These are phyloP conservation scores for Aspergillus alliaceus DNA, from an alignment of 2,329 filamentous ascomycete species.

Conservation along the genomic window DNA sequence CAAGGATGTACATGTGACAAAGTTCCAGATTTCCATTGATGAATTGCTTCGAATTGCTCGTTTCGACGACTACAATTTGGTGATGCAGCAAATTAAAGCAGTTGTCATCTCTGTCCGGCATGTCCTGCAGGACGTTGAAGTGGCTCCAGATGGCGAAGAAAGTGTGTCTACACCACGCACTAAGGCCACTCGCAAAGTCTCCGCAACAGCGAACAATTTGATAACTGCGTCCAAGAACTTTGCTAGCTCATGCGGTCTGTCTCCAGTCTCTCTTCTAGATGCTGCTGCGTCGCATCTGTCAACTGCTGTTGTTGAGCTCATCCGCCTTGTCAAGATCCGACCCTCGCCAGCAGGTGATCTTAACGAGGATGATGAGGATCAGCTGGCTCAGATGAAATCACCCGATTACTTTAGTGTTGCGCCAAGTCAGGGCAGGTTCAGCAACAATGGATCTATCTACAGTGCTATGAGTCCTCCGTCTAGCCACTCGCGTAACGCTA, in stretches of 20 bases:
- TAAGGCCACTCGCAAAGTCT: conserved; percentile 78
- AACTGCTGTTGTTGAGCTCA: conserved; percentile 78
- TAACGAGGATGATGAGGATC: conserved; percentile 71
- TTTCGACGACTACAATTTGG: conserved; percentile 67
- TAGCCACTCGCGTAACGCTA: conserved; percentile 33
- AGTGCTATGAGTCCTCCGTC: conserved; percentile 70
- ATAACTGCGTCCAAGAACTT: conserved; percentile 96
- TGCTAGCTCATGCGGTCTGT: conserved; percentile 75
- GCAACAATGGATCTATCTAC: conserved; percentile 71
- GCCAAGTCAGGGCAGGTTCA: conserved; percentile 51
- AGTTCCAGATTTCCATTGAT: conserved; percentile 92
- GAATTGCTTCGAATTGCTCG: conserved; percentile 80
- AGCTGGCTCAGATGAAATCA: conserved; percentile 64
- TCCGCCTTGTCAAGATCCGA: conserved; percentile 80
- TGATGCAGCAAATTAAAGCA: conserved; percentile 82
- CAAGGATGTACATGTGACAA: conserved; percentile 89
- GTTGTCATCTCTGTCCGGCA: conserved; percentile 80
- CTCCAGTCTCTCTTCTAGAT: conserved; percentile 89
- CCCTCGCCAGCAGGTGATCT: conserved; percentile 72
- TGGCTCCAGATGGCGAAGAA: conserved; percentile 57
- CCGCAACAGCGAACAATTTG: conserved; percentile 90
- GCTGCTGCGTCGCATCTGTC: conserved; percentile 90
- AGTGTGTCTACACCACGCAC: conserved; percentile 60
- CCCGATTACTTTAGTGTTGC: conserved; percentile 66
- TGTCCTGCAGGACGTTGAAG: conserved; percentile 76